These are phyloP conservation scores for Fusarium lyarnte DNA, from an alignment of 2,329 filamentous ascomycete genomes.

Conservation along the genomic window DNA sequence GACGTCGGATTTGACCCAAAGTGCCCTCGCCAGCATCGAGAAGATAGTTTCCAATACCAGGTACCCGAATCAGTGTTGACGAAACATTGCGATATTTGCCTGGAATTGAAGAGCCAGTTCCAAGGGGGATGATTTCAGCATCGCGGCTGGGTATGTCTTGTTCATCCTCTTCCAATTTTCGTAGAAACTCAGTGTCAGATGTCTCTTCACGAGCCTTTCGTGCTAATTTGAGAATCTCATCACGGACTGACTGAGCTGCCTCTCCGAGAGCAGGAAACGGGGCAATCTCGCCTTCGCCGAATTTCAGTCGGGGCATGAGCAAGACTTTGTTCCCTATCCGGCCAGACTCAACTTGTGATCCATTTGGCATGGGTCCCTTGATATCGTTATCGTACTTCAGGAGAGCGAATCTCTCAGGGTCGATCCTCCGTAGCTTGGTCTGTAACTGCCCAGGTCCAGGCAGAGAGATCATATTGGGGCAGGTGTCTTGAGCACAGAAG, in stretches of 20 bases:
- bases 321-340: constrained; percentile 56
- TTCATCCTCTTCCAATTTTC: constrained; percentile 61
- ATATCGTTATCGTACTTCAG: constrained; percentile 70
- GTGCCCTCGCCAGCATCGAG: constrained; percentile 95
- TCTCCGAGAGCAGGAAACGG: constrained; percentile 58
- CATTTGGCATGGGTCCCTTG: constrained; percentile 35
- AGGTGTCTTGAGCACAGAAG: constrained; percentile 78
- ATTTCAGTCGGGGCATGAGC: constrained; percentile 58
- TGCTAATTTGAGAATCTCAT: constrained; percentile 63
- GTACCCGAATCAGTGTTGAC: constrained; percentile 83
- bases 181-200: constrained; percentile 56
- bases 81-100: constrained; percentile 97
- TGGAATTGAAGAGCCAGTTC: constrained; percentile 89
- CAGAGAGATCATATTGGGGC: constrained; percentile 78
- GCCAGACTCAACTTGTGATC: constrained; percentile 50
- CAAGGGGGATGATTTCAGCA: constrained; percentile 85
- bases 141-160: constrained; percentile 77
- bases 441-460: constrained; percentile 73
- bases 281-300: constrained; percentile 58
- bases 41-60: constrained; percentile 86
- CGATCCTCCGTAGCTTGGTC: constrained; percentile 76
- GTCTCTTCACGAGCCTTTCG: constrained; percentile 55
- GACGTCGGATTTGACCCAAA: constrained; percentile 82
- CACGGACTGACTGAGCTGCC: constrained; percentile 52
- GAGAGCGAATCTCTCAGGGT: constrained; percentile 76